Conservation (phyloP, 257 asterid genomes). For the Handroanthus guayacan region DNA sequence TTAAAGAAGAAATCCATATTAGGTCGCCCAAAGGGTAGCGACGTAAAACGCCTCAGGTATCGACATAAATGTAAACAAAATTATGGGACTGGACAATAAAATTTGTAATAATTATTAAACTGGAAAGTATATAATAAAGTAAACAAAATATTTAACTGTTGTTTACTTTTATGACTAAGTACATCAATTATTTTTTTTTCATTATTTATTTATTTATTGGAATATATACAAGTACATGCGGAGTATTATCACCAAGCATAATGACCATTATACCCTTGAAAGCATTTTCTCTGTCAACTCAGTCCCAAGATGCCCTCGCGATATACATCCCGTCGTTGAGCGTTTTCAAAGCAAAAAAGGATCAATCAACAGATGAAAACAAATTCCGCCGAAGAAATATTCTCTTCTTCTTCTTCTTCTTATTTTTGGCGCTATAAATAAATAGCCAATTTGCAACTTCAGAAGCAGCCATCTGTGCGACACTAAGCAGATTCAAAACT, state of each 20-base stretch:
- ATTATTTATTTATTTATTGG: not conserved
- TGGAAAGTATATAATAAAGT: too few species aligned
- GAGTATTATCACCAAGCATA: not conserved
- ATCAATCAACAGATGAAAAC: not conserved
- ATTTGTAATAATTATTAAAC: too few species aligned
- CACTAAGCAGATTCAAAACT: conserved; percentile 38
- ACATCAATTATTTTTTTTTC: too few species aligned
- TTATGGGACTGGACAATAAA: too few species aligned
- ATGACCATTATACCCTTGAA: not conserved
- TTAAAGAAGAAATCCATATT: too few species aligned
- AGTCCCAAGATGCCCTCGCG: not conserved
- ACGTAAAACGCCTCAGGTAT: too few species aligned
- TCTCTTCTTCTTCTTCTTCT: not conserved
- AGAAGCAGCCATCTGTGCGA: conserved; percentile 43
- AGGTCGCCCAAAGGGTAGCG: too few species aligned
- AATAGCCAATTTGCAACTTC: not conserved
- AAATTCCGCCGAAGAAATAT: not conserved
- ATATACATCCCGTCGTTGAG: not conserved
- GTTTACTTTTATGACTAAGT: too few species aligned
- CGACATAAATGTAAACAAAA: too few species aligned
- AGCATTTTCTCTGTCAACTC: not conserved
- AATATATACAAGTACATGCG: too few species aligned
- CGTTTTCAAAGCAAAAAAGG: too few species aligned
- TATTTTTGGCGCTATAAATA: not conserved
- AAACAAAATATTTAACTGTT: too few species aligned